These are phyloP conservation scores for Elsinoe necatrix DNA, from an alignment of 2,329 filamentous ascomycete species.

Conservation along the genomic window DNA sequence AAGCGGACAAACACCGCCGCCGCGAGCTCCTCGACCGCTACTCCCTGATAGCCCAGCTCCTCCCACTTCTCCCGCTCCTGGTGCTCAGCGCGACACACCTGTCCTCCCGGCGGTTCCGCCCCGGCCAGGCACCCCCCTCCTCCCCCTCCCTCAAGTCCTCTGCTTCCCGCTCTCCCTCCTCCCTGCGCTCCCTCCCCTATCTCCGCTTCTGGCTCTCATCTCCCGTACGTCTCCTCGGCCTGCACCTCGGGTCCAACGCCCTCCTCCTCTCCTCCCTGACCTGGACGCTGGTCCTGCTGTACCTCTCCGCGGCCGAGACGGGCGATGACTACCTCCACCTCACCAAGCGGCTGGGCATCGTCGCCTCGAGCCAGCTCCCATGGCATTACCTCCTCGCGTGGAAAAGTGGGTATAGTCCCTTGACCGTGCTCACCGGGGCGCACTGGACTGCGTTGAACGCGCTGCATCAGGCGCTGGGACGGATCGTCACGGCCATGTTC, in stretches of 20 bases:
- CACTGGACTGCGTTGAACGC: constrained; percentile 49
- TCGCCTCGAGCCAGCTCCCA: constrained; percentile 52
- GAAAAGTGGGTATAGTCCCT: constrained; percentile 42
- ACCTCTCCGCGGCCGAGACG: constrained; percentile 43
- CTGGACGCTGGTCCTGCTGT: constrained; percentile 47
- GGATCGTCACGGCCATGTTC: constrained; percentile 45
- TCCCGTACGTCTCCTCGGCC: constrained; percentile 15
- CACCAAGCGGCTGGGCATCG: constrained; percentile 53
- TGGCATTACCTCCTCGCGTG: constrained; percentile 51
- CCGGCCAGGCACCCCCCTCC: constrained; percentile 36
- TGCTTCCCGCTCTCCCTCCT: constrained; percentile 24
- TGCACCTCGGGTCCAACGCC: constrained; percentile 38
- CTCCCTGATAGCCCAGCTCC: constrained; percentile 48
- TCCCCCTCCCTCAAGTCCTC: constrained; percentile 26
- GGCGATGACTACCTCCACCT: constrained; percentile 57
- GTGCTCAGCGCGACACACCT: constrained; percentile 33
- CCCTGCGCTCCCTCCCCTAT: constrained; percentile 25
- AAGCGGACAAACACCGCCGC: constrained; percentile 43
- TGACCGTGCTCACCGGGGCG: constrained; percentile 45
- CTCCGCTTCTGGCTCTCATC: constrained; percentile 27
- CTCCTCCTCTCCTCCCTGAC: constrained; percentile 41
- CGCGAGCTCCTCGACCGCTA: constrained; percentile 47
- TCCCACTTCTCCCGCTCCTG: constrained; percentile 39
- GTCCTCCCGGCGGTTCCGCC: constrained; percentile 20
- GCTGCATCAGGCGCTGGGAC: constrained; percentile 50